These are phyloP conservation scores for Globisporangium paroecandrum DNA, from an alignment of 352 stramenopile genomes.

Conservation along the genomic window DNA sequence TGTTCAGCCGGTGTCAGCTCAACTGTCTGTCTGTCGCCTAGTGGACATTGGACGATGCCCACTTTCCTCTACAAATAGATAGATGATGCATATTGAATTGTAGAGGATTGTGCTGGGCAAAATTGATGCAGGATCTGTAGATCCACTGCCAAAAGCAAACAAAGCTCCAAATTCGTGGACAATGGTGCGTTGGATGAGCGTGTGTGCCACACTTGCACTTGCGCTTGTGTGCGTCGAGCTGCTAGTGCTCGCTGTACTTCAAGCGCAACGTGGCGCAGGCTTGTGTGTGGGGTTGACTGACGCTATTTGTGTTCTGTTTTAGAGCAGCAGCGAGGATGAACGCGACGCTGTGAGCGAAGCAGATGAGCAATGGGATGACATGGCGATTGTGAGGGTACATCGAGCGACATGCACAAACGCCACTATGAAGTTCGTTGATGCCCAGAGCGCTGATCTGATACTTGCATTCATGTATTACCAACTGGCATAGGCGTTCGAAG, in stretches of 20 bases:
- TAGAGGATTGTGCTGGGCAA: neutral
- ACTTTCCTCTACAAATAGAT: neutral
- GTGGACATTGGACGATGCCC: neutral
- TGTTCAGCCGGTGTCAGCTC: too few relatives aligned
- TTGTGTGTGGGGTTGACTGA: neutral
- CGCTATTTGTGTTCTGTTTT: neutral
- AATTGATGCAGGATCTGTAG: neutral
- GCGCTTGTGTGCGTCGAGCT: neutral
- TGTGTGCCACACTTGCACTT: neutral
- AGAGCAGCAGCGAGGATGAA: conserved; percentile 47
- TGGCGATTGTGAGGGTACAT: conserved; percentile 71
- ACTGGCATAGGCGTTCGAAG: conserved; percentile 59
- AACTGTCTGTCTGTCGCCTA: too few relatives aligned
- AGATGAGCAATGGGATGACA: conserved; percentile 78
- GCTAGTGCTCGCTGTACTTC: neutral
- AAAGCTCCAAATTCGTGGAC: neutral
- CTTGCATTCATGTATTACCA: neutral
- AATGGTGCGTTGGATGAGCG: neutral
- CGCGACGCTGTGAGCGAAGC: conserved; percentile 17
- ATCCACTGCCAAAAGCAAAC: neutral
- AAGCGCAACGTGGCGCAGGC: too few relatives aligned
- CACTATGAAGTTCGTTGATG: neutral
- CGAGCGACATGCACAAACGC: neutral
- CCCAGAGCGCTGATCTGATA: neutral
- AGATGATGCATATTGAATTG: neutral